phyloP scores from a whole-genome alignment of 805 yeast species.

The Groenewaldozyma tartarivorans region DNA sequence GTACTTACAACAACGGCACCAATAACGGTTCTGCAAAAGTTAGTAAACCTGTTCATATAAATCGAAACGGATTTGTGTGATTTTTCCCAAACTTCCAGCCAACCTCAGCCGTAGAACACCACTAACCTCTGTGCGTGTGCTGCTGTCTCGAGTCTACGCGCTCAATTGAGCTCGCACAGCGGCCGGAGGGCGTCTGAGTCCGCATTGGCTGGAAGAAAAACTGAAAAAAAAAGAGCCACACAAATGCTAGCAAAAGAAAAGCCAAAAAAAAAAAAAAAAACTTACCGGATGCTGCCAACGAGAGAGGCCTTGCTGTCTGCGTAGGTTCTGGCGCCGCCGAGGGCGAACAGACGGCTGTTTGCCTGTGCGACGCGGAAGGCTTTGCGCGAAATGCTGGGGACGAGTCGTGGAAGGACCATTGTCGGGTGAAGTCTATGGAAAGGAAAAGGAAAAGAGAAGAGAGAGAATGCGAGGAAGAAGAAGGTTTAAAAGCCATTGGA shows the following conservation, averaged over 20 bases:
- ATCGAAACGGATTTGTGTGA: no score
- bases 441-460: background rate
- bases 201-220: background rate
- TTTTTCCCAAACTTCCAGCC: no score
- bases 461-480: background rate
- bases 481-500: no score
- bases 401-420: conserved; percentile 44
- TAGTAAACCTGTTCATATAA: no score
- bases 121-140: no score
- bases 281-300: conserved; percentile 80
- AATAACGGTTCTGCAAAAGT: conserved; percentile 67
- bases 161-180: conserved; percentile 1
- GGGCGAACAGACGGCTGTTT: conserved; percentile 49
- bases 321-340: conserved; percentile 37
- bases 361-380: conserved; percentile 87
- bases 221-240: background rate
- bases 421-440: background rate
- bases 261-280: conserved; percentile 24
- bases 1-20: conserved; percentile 86
- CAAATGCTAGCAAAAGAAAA: no score
- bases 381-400: conserved; percentile 52
- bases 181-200: background rate
- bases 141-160: background rate
- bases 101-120: no score
- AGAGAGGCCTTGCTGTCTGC: conserved; percentile 68